Conservation (phyloP, 306 rosid genomes). For the Vicia villosa region DNA sequence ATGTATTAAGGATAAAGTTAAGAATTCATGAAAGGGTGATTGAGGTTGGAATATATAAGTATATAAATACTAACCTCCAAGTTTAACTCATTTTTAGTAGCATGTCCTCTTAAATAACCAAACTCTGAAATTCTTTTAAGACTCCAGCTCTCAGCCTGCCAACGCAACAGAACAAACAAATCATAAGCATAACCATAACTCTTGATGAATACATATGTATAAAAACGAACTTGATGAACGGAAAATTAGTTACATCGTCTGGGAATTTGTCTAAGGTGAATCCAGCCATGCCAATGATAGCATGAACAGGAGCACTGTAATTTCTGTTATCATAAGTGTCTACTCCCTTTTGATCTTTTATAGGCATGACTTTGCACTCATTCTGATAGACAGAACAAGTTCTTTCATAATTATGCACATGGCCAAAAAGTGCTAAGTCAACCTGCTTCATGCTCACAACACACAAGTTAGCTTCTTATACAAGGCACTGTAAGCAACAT, state of each 20-base stretch:
- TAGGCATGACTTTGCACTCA: constrained; percentile 63
- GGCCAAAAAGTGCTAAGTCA: constrained; percentile 76
- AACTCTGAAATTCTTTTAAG: constrained; percentile 55
- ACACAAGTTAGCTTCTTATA: constrained; percentile 1
- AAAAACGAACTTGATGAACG: constrained; percentile 7
- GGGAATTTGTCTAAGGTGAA: constrained; percentile 66
- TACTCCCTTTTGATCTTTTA: constrained; percentile 55
- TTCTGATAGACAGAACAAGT: constrained; percentile 61
- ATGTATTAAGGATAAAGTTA: neutral
- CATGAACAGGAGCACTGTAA: constrained; percentile 84
- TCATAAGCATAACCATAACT: neutral
- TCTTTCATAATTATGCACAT: constrained; percentile 88
- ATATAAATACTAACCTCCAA: constrained; percentile 57
- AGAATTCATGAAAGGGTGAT: neutral
- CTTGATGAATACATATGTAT: neutral
- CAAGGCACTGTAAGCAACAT: neutral
- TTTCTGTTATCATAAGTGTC: constrained; percentile 67
- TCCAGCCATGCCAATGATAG: constrained; percentile 88
- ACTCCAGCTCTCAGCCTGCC: constrained; percentile 62
- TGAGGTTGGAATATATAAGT: neutral
- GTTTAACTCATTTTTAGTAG: constrained; percentile 54
- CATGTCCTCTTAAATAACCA: constrained; percentile 71
- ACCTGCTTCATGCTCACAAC: constrained; percentile 55
- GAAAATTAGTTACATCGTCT: constrained; percentile 42
- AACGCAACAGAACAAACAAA: neutral